phyloP scores from a whole-genome alignment of 1,284 basidiomycete genomes.

The Cryptococcus depauperatus region DNA sequence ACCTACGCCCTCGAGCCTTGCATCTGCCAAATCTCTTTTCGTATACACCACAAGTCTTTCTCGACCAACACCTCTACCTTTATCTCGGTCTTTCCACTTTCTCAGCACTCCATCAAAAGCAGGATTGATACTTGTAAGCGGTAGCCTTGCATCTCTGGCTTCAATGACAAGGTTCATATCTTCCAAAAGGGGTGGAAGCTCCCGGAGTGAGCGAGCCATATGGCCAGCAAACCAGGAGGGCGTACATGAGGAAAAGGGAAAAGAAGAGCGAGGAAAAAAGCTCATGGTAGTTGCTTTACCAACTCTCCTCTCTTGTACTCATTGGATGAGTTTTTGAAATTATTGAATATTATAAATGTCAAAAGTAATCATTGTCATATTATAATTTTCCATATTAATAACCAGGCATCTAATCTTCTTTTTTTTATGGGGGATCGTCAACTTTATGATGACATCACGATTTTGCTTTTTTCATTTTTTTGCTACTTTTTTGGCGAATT shows the following conservation, averaged over 20 bases:
- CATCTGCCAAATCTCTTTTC: constrained; percentile 83
- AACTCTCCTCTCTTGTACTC: neutral
- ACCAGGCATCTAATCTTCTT: no score
- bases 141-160: constrained; percentile 83
- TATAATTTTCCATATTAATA: no score
- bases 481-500: neutral
- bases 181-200: constrained; percentile 65
- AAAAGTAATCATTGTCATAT: neutral
- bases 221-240: constrained; percentile 97
- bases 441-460: constrained; percentile 12
- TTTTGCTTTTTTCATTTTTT: constrained; percentile 1
- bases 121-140: constrained; percentile 86
- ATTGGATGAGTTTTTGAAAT: neutral
- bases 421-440: no score
- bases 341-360: neutral
- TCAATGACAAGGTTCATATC: constrained; percentile 89
- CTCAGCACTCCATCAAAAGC: constrained; percentile 61
- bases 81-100: constrained; percentile 43
- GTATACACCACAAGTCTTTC: constrained; percentile 87
- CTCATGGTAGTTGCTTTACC: constrained; percentile 15
- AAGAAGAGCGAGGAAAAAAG: constrained; percentile 40
- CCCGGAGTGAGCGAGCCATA: constrained; percentile 80
- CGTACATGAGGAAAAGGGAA: constrained; percentile 48
- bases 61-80: constrained; percentile 37
- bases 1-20: constrained; percentile 71